Evolutionary conservation across 148 eudicot genomes (phyloP).

Genomic region (Arbutus unedo): DNA sequence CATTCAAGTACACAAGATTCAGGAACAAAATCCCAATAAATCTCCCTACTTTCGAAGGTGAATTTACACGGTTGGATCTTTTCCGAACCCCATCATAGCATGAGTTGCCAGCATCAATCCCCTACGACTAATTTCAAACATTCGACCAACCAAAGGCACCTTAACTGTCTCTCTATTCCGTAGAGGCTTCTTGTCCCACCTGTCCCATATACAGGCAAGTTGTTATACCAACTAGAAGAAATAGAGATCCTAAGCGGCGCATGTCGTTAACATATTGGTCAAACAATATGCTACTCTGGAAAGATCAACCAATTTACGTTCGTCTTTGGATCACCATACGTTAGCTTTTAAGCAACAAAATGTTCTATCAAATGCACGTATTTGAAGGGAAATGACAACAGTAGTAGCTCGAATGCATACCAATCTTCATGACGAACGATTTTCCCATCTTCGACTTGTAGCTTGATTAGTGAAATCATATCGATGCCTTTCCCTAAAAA

Average conservation of each 20-base stretch:
- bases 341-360: neutral
- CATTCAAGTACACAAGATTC: neutral
- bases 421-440: slow-evolving; percentile 79
- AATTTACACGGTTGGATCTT: slow-evolving; percentile 47
- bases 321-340: neutral
- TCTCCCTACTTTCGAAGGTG: too few species aligned
- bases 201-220: slow-evolving; percentile 16
- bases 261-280: neutral
- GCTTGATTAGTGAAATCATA: slow-evolving; percentile 73
- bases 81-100: slow-evolving; percentile 75
- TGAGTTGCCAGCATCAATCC: slow-evolving; percentile 80
- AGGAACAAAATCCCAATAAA: neutral
- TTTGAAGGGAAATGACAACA: neutral
- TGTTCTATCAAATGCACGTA: neutral
- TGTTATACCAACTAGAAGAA: neutral
- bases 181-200: slow-evolving; percentile 87
- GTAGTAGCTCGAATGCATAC: slow-evolving; percentile 27
- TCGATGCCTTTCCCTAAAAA: slow-evolving; percentile 60
- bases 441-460: slow-evolving; percentile 58
- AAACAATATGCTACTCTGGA: neutral
- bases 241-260: too few species aligned
- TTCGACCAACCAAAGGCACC: slow-evolving; percentile 51
- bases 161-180: slow-evolving; percentile 50
- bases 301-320: neutral
- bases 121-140: slow-evolving; percentile 50